Base-by-base conservation (phyloP, 176 grass and related monocot species). In the Aegilops umbellulata region DNA sequence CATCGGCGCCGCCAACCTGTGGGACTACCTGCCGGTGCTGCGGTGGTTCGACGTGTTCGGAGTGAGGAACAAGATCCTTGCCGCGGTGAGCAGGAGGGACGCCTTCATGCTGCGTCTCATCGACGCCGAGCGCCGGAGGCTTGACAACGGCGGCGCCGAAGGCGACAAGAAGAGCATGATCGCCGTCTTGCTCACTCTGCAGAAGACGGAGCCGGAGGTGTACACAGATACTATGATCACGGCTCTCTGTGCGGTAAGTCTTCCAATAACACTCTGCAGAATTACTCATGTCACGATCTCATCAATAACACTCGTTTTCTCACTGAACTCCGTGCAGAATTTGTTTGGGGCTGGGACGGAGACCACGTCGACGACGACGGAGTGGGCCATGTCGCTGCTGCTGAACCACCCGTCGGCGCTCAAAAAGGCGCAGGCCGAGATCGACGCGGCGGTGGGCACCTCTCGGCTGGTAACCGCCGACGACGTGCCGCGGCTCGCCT, bases 311-410 rank as follows among this genome's bases (percentile, higher is more conserved):
- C 7, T 61, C 6, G 2, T 30, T 51, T 60, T 13, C 31, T 46
- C 6, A 7, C 8, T 13, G 3, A 13, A 24, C 24, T 24, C 0
- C n/a, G n/a, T 24, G 64, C 32, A 95, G 93, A 78, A 84, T 15
- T 32, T 97, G 1, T 79, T 97, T 15, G 58, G 86, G 3, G 94
- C 90, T 1, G 94, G 94, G 8, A 97, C 95, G 7, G 92, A 97
- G 64, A 97, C 95, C 3, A 87, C 92, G 8, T 87, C 92, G 0
- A 39, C 19, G 8, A 94, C 88, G 3, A 61, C 91, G 0, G 92
- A 97, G 51, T 97, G 94, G 92, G 86, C 90, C 10, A 91, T 97
- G 90, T 69, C 86, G 6, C 90, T 97, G 0, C 39, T 97, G 5
- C 77, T 97, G 32, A 94, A 89, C 57, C 88, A 97, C 34, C 92